Base-by-base conservation (phyloP, 495 filamentous ascomycete species). In the Neurospora sp. region DNA sequence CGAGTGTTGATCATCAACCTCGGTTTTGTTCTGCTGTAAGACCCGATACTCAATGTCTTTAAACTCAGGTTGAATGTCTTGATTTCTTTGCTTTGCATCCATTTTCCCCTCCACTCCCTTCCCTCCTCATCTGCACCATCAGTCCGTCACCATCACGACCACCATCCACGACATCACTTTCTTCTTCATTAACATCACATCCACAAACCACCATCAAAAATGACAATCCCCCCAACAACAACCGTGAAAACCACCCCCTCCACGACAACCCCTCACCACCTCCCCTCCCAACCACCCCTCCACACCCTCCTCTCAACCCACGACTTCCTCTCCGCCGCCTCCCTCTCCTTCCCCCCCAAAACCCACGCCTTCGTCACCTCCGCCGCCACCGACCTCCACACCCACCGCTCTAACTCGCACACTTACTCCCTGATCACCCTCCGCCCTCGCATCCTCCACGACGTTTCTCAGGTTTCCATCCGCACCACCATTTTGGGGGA, bases 281-380 rank as follows among this genome's bases (percentile, higher is more conserved):
- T 27, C 27, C 75, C 10, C 7, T 73, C 12, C 69, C 77, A 10
- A 74, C 91, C 92, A 3, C 89, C 90, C 0, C 83, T 97, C 16
- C 82, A 88, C 31, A 88, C 88, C 23, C 78, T 96, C 62, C 91
- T 96, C 77, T 93, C 88, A 69, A 83, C 88, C 40, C 85, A 93
- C 74, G 94, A 96, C 79, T 95, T 96, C 81, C 87, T 90, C 75
- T 39, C 79, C 16, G 89, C 90, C 4, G 92, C 93, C 3, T 84
- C 86, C 7, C 84, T 83, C 27, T 90, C 86, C 18, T 84, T 91
- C 42, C 87, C 85, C 38, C 83, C 86, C 27, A 96, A 96, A 79
- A 88, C 93, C 12, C 93, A 91, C 89, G 94, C 93, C 0, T 97
- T 94, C 82, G 90, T 92, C 77, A 91, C 91, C 41, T 92, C 91